phyloP scores from a whole-genome alignment of 768 basidiomycete species.

The Phlebiopsis gigantea region DNA sequence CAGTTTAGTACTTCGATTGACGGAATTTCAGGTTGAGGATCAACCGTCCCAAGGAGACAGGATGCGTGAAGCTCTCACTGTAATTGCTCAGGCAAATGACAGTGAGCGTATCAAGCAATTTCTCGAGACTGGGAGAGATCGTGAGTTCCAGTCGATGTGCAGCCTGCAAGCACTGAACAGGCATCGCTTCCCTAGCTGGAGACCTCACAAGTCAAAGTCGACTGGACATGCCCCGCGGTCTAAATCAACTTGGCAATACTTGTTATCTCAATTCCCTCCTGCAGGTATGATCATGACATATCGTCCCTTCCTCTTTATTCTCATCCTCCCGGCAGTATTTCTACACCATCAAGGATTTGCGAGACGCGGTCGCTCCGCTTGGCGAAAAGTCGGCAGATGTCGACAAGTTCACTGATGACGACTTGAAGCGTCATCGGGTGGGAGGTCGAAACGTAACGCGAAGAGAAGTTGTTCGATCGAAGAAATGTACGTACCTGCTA shows the following conservation, averaged over 20 bases:
- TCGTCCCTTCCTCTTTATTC: not conserved
- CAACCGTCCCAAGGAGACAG: slow-evolving; percentile 59
- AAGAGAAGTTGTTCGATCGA: slow-evolving; percentile 77
- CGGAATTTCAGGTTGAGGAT: slow-evolving; percentile 55
- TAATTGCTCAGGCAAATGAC: slow-evolving; percentile 71
- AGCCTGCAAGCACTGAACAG: not conserved
- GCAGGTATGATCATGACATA: slow-evolving; percentile 38
- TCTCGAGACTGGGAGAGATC: slow-evolving; percentile 62
- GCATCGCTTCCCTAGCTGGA: slow-evolving; percentile 43
- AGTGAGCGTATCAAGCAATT: slow-evolving; percentile 68
- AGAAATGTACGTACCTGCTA: slow-evolving; percentile 58
- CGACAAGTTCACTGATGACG: slow-evolving; percentile 77
- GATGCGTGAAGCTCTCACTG: slow-evolving; percentile 65
- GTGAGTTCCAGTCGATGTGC: slow-evolving; percentile 41
- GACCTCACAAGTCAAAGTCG: slow-evolving; percentile 48
- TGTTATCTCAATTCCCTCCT: slow-evolving; percentile 81
- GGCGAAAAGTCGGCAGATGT: slow-evolving; percentile 43
- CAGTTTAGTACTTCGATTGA: not conserved
- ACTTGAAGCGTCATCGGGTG: slow-evolving; percentile 78
- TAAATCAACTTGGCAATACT: slow-evolving; percentile 86
- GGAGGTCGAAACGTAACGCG: slow-evolving; percentile 81
- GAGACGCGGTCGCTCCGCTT: slow-evolving; percentile 64
- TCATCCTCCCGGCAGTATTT: slow-evolving; percentile 61
- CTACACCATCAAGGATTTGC: slow-evolving; percentile 89
- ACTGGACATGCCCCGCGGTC: slow-evolving; percentile 73